These are phyloP conservation scores for Hippophae rhamnoides DNA, from an alignment of 306 rosid genomes.

Conservation along the genomic window DNA sequence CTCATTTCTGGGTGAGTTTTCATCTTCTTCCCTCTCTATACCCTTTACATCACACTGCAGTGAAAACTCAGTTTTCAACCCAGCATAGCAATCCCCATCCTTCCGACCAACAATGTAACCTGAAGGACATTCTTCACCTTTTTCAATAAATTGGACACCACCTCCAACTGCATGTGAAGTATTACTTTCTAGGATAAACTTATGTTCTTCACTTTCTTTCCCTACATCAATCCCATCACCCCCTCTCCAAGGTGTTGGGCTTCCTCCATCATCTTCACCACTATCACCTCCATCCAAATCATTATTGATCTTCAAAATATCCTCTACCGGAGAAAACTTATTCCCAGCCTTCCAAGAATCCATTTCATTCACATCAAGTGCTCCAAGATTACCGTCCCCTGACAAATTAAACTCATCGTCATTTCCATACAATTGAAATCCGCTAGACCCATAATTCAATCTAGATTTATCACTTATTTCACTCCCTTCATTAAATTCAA, in stretches of 20 bases:
- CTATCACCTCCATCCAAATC: constrained; percentile 13
- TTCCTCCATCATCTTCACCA: constrained; percentile 14
- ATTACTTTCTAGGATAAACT: constrained; percentile 6
- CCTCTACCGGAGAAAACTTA: constrained; percentile 21
- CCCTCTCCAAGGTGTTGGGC: constrained; percentile 4
- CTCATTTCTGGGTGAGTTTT: constrained; percentile 28
- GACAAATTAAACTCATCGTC: constrained; percentile 29
- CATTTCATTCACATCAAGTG: constrained; percentile 22
- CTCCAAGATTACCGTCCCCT: constrained; percentile 22
- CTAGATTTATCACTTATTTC: background rate
- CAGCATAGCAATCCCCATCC: constrained; percentile 11
- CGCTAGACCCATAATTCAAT: constrained; percentile 7
- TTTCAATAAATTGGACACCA: constrained; percentile 7
- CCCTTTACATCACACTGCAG: constrained; percentile 18
- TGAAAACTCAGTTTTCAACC: constrained; percentile 10
- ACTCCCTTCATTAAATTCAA: constrained; percentile 13
- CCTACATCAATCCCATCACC: constrained; percentile 1
- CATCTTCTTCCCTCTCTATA: constrained; percentile 32
- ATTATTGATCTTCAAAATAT: constrained; percentile 12
- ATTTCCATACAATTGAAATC: constrained; percentile 42
- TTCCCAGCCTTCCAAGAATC: constrained; percentile 33
- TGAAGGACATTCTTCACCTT: constrained; percentile 18
- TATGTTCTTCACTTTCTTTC: constrained; percentile 12
- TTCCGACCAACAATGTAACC: constrained; percentile 12
- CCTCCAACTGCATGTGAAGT: constrained; percentile 16